Conservation (phyloP, 352 stramenopile species). For the Detonula confervacea region DNA sequence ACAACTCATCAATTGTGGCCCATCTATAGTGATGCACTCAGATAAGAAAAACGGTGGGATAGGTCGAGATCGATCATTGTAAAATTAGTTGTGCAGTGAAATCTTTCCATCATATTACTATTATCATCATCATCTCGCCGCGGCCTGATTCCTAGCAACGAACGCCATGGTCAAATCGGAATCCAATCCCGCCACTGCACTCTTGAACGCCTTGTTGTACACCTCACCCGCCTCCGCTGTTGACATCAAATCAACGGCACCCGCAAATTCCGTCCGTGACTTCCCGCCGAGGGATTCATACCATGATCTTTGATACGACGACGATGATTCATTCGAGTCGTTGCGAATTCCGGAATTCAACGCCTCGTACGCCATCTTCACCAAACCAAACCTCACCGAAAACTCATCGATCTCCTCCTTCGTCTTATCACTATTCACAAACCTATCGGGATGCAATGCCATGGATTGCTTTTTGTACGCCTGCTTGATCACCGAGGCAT, state of each 20-base stretch:
- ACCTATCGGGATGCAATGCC: constrained; percentile 72
- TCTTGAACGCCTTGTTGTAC: constrained; percentile 50
- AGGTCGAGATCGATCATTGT: too few species aligned
- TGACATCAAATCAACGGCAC: constrained; percentile 58
- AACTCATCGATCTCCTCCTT: constrained; percentile 57
- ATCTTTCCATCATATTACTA: too few species aligned
- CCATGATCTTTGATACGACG: constrained; percentile 73
- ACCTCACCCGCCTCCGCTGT: constrained; percentile 56
- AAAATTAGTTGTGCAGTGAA: too few species aligned
- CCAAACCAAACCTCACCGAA: constrained; percentile 48
- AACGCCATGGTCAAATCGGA: constrained; percentile 70
- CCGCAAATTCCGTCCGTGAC: constrained; percentile 66
- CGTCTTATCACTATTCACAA: constrained; percentile 43
- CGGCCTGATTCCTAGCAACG: constrained; percentile 66
- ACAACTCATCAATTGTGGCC: too few species aligned
- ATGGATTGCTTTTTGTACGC: constrained; percentile 73
- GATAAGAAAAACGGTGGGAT: too few species aligned
- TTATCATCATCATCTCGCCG: too few species aligned
- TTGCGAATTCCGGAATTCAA: constrained; percentile 56
- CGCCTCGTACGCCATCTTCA: constrained; percentile 75
- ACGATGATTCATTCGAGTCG: constrained; percentile 12
- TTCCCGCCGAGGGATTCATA: constrained; percentile 76
- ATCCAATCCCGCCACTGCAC: constrained; percentile 63
- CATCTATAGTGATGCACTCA: too few species aligned
- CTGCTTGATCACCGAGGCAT: constrained; percentile 60